Base-by-base conservation (phyloP, 495 filamentous ascomycete genomes). In the Eremomyces bilateralis region DNA sequence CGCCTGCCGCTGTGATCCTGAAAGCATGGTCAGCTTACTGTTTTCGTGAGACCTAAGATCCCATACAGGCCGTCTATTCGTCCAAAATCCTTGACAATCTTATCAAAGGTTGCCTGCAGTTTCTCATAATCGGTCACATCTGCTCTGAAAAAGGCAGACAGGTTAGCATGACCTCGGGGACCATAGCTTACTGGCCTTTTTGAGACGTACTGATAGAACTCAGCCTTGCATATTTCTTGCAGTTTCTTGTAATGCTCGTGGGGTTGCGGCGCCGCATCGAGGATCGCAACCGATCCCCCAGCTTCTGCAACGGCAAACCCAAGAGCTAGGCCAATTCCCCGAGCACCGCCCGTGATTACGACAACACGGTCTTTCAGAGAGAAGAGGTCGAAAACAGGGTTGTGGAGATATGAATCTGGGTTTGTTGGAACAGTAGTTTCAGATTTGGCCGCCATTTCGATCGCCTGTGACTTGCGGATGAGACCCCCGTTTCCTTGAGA, bases 281-380 rank as follows among this genome's bases (percentile, higher is more conserved):
- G 6, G 15, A 32, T 32, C 6, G 30, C 30, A 32, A 32, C 30
- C 10, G 10, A 6, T 8, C 10, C 30, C 10, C 30, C 30, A 15
- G 77, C 73, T 47, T 91, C 83, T 6, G 81, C 81, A 20, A 76
- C 52, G 15, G 64, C 77, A 22, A 81, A 59, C 13, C 76, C 79
- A 15, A 88, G 68, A 5, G 68, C 65, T 32, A 32, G 30, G 30
- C 30, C 30, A 6, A 11, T 6, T 8, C 30, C 30, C 8, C 30
- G 30, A 8, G 30, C 10, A 16, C 30, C 30, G 10, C 30, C 30
- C 18, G 30, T 32, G 30, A 32, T 18, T 6, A 32, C 10, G 10
- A 18, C 15, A 18, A 16, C 18, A 17, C 30, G 30, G 17, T 16
- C 30, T 32, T 32, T 8, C 10, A 32, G 30, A 16, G 30, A 32